A percentile compares a stretch with the other conserved stretches of the same genome.
Conservation (phyloP, 352 stramenopile genomes). For the Phytopythium ostracodes region DNA sequence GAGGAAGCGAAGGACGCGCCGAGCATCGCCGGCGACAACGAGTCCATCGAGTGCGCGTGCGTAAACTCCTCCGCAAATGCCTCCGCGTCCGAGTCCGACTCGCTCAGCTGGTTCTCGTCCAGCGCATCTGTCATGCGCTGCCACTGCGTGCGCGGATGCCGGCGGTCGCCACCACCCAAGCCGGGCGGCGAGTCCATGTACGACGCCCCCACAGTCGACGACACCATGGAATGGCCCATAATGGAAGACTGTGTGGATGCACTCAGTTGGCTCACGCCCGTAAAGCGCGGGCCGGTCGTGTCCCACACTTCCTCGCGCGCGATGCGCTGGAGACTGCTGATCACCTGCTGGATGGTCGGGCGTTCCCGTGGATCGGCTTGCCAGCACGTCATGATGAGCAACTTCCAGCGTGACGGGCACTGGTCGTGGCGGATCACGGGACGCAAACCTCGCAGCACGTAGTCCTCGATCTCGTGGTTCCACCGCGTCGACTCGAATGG, state of each 20-base stretch:
- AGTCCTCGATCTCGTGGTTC: slow-evolving; percentile 86
- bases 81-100: slow-evolving; percentile 33
- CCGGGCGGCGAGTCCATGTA: slow-evolving; percentile 41
- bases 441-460: slow-evolving; percentile 65
- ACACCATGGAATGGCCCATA: slow-evolving; percentile 33
- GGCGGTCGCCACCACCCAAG: slow-evolving; percentile 15
- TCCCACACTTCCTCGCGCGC: slow-evolving; percentile 74
- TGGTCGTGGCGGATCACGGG: slow-evolving; percentile 62
- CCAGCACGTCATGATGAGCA: slow-evolving; percentile 82
- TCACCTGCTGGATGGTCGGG: slow-evolving; percentile 86
- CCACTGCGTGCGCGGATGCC: slow-evolving; percentile 13
- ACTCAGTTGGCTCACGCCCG: slow-evolving; percentile 50
- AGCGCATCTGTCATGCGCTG: slow-evolving; percentile 23
- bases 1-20: slow-evolving; percentile 12
- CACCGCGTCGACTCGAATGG: slow-evolving; percentile 79
- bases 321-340: slow-evolving; percentile 75
- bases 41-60: slow-evolving; percentile 37
- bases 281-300: slow-evolving; percentile 50
- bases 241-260: slow-evolving; percentile 39
- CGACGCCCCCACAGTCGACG: slow-evolving; percentile 26
- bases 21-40: slow-evolving; percentile 24
- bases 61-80: slow-evolving; percentile 44
- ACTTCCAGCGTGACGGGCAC: slow-evolving; percentile 74
- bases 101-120: slow-evolving; percentile 43
- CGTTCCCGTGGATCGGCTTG: slow-evolving; percentile 72